Percentiles rank a stretch among this genome's conserved stretches.
Conservation (phyloP, 192 early-diverging fungal species). For the Coemansia sp. region DNA sequence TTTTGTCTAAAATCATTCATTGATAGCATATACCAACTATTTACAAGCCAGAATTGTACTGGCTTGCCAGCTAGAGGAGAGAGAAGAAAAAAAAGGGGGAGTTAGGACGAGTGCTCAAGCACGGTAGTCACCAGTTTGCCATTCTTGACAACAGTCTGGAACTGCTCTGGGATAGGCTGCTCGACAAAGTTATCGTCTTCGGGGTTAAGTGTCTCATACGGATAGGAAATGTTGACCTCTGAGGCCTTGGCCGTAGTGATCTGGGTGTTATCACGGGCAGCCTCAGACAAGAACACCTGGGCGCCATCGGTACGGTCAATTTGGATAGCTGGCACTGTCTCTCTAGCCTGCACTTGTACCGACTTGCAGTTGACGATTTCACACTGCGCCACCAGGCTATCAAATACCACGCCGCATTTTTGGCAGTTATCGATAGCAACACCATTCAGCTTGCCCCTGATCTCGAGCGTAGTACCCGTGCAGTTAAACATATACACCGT, state of each 20-base stretch:
- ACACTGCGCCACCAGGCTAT: constrained; percentile 80
- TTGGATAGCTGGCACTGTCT: constrained; percentile 78
- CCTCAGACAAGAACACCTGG: constrained; percentile 85
- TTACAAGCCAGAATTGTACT: neutral
- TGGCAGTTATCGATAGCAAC: constrained; percentile 86
- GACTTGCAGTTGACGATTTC: constrained; percentile 93
- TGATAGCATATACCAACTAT: no score
- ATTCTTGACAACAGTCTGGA: constrained; percentile 83
- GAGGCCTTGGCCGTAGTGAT: constrained; percentile 94
- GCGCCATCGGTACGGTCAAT: constrained; percentile 95
- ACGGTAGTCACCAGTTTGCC: constrained; percentile 81
- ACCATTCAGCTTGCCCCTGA: constrained; percentile 93
- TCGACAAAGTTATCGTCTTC: constrained; percentile 82
- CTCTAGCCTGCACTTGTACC: constrained; percentile 83
- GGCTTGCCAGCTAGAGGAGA: neutral
- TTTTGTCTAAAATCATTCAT: no score
- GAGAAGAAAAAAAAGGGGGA: neutral
- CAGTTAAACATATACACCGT: constrained; percentile 96
- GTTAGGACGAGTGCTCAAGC: constrained; percentile 71
- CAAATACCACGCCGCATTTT: constrained; percentile 85
- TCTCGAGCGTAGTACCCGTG: constrained; percentile 83
- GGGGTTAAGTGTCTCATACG: constrained; percentile 39
- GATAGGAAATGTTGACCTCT: constrained; percentile 86
- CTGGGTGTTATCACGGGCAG: constrained; percentile 71
- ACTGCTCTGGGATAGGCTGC: constrained; percentile 90